Evolutionary conservation across 768 basidiomycete species (phyloP), one percentile per base, ranked within the genome.

Genomic region (Boletus subparvulus): DNA sequence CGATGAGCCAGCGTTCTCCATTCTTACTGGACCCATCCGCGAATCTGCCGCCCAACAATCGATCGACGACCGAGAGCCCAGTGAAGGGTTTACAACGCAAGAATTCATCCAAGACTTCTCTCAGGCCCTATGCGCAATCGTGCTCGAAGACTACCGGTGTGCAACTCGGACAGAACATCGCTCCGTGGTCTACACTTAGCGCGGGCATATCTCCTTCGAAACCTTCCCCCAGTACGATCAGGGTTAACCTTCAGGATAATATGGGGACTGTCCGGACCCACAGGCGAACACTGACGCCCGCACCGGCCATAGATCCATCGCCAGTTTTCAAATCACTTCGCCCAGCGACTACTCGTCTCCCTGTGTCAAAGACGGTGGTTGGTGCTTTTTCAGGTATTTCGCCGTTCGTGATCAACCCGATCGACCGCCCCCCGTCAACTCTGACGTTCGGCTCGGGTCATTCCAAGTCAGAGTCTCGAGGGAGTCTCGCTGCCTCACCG

Each of bases 321-420:
- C 80, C 79, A 0, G 80, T 83, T 0, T 84, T 88, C 71, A 80
- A 83, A 51, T 81, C 87, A 0, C 74, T 88, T 39, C 75, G 75
- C 3, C 83, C 84, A 12, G 77, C 83, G 1, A 75, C 69, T 41
- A 63, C 68, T 4, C 74, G 71, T 32, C 54, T 66, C 6, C 59
- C 62, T 0, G 36, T 55, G 2, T 58, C 54, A 39, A 52, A 65
- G 56, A 51, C 56, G 52, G 32, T 73, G 48, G 47, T 68, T 11
- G 53, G 65, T 7, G 55, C 71, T n/a, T 65, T 69, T 0, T 54
- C 71, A 0, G 64, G 65, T 1, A 56, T 66, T 11, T 61, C 66
- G 6, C 62, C 74, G 3, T 70, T 73, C 4, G 61, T 73, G 3
- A 50, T 52, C 10, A 64, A 50, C 1, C 55, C 54, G 14, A 26